Conservation (phyloP, 2,329 filamentous ascomycete species). For the Cladosporium sp. region DNA sequence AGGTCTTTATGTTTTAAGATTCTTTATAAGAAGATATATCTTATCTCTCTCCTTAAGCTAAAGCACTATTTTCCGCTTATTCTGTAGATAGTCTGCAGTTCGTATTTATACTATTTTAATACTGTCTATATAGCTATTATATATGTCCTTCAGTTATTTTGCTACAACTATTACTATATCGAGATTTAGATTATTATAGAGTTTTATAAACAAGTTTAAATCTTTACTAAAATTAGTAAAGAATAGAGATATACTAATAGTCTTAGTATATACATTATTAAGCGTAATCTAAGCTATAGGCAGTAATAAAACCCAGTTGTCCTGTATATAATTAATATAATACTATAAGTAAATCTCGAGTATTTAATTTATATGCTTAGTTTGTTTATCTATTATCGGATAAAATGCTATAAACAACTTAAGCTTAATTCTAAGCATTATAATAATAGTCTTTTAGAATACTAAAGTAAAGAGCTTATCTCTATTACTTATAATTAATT, state of each 20-base stretch:
- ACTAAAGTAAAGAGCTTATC: slow-evolving; percentile 7
- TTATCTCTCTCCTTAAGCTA: slow-evolving; percentile 19
- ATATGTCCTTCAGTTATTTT: not conserved
- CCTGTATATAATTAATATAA: not conserved
- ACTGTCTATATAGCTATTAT: not conserved
- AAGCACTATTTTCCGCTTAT: slow-evolving; percentile 10
- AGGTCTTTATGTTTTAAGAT: slow-evolving; percentile 12
- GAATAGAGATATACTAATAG: slow-evolving; percentile 15
- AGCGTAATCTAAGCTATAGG: not conserved
- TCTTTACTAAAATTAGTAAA: slow-evolving; percentile 14
- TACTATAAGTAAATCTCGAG: slow-evolving; percentile 1
- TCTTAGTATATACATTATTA: not conserved
- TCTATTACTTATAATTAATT: slow-evolving; percentile 6
- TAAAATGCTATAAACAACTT: slow-evolving; percentile 4
- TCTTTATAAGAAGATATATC: slow-evolving; percentile 17
- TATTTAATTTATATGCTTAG: slow-evolving; percentile 2
- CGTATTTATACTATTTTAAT: not conserved
- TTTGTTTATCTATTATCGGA: slow-evolving; percentile 1
- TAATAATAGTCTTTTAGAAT: slow-evolving; percentile 10
- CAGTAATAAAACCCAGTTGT: not conserved
- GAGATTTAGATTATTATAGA: not conserved
- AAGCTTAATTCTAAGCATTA: not conserved
- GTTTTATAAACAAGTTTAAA: not conserved
- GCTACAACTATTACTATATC: not conserved
- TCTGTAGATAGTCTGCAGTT: not conserved